Base-by-base conservation (phyloP, 352 stramenopile species). In the Pythium apleroticum region DNA sequence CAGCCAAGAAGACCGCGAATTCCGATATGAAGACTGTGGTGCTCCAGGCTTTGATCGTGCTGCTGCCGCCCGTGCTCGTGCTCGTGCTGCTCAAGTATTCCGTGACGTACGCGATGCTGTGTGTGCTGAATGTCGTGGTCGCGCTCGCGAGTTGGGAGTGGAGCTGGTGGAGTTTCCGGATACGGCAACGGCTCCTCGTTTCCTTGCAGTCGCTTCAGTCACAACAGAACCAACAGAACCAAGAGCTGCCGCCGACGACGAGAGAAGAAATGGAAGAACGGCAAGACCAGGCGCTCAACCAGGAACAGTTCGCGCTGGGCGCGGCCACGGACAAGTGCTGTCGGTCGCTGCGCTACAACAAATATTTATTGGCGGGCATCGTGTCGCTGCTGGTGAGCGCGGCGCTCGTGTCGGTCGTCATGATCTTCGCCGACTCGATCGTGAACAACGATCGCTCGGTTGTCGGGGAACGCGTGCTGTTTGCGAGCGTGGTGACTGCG, bases 81-180 rank as follows among this genome's bases (percentile, higher is more conserved):
- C 60, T 89, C 68, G 72, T 69, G 25, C 71, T 76, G n/a, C 75
- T 87, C 19, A 55, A 78, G 22, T 41, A 69, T 1, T 70, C 66
- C 15, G 66, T 74, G 28, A 62, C 69, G 2, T 76, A 74, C 45
- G 45, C 65, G 30, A 59, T 88, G n/a, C 57, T 90, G 7, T 71
- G 73, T 12, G 57, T 72, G 10, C 80, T 77, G 46, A 69, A 78
- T 41, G 35, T 69, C 5, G 55, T 65, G 4, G 50, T 86, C 19
- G 73, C 72, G 24, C 54, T 89, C 14, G 77, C 57, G 1, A 65
- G 67, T 19, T 71, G 84, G 37, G 65, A 90, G 67, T 73, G 81
- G 46, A 81, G 71, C 60, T 89, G 79, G 77, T 88, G 80, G 78
- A 71, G 79, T 50, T 87, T 84, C 50, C 78, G 81, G 43, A 81